phyloP scores from a whole-genome alignment of 2,329 filamentous ascomycete species.

The Chrysoporthe deuterocubensis region DNA sequence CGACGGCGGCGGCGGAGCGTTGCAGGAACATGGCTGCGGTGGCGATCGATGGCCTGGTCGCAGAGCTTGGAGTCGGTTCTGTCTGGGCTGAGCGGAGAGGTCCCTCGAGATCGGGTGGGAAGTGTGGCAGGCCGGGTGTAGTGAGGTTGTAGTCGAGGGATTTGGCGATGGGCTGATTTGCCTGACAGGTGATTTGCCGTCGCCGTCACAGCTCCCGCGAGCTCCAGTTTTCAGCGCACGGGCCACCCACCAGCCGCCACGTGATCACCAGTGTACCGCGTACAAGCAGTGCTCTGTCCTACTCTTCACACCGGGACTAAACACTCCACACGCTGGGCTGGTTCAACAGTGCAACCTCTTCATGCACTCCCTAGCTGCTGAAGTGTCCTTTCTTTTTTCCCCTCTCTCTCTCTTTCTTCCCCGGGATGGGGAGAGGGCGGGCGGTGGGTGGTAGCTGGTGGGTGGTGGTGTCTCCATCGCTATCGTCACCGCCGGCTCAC shows the following conservation, averaged over 20 bases:
- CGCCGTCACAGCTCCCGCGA: constrained; percentile 4
- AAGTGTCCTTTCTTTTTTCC: no score
- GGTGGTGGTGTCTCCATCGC: no score
- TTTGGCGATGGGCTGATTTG: constrained; percentile 28
- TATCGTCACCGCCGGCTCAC: no score
- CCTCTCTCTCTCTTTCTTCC: background rate
- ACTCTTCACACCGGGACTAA: background rate
- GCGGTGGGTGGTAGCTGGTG: no score
- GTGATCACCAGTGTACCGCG: background rate
- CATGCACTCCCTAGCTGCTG: background rate
- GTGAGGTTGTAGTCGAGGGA: constrained; percentile 25
- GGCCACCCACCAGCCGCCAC: constrained; percentile 6
- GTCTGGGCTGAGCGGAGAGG: constrained; percentile 26
- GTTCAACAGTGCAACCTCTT: background rate
- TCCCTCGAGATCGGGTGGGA: constrained; percentile 33
- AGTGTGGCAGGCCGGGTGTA: constrained; percentile 9
- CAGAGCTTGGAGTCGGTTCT: constrained; percentile 15
- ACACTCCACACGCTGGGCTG: background rate
- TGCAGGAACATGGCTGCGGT: constrained; percentile 61
- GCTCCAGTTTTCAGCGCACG: constrained; percentile 18
- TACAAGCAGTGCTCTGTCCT: no score
- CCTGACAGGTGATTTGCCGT: constrained; percentile 23
- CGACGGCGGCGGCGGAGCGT: constrained; percentile 64
- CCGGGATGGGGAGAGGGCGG: no score
- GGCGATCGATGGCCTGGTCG: constrained; percentile 36